Percentiles rank a stretch among this genome's conserved stretches.
Evolutionary conservation across 192 early-diverging fungal species (phyloP).

Genomic region (Gonapodya prolifera): DNA sequence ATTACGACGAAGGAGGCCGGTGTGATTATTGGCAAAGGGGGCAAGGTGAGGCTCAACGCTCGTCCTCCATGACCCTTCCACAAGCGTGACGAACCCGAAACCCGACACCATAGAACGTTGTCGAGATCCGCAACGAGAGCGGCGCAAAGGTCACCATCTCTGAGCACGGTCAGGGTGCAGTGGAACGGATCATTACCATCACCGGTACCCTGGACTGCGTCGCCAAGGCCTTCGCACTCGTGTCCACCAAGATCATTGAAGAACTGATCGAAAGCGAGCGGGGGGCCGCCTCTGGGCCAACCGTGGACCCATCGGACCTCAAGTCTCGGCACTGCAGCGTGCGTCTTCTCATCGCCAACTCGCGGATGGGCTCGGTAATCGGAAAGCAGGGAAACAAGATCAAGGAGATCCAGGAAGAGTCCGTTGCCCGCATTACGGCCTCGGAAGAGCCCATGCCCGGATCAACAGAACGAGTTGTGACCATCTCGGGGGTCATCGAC

Average conservation of each 20-base stretch:
- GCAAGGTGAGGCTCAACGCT: too few relatives aligned
- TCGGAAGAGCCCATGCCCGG: slow-evolving; percentile 4
- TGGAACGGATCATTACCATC: slow-evolving; percentile 9
- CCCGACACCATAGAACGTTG: slow-evolving; percentile 8
- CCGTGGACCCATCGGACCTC: neutral
- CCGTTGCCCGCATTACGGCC: neutral
- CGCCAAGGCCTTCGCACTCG: slow-evolving; percentile 3
- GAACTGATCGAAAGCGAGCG: neutral
- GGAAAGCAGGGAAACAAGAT: slow-evolving; percentile 27
- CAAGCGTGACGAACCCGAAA: neutral
- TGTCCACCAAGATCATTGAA: neutral
- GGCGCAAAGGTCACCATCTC: slow-evolving; percentile 8
- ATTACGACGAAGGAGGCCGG: slow-evolving; percentile 90
- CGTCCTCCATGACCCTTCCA: too few relatives aligned
- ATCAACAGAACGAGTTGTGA: slow-evolving; percentile 5
- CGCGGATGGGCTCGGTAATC: slow-evolving; percentile 84
- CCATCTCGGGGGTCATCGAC: slow-evolving; percentile 1
- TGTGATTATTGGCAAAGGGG: slow-evolving; percentile 73
- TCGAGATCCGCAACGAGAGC: slow-evolving; percentile 4
- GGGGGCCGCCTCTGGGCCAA: neutral
- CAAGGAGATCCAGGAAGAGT: slow-evolving; percentile 6
- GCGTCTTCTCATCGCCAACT: slow-evolving; percentile 79
- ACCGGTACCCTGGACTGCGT: slow-evolving; percentile 1
- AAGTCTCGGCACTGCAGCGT: slow-evolving; percentile 18
- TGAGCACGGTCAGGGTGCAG: slow-evolving; percentile 8